phyloP scores from a whole-genome alignment of 2,329 filamentous ascomycete species.

The Pseudogymnoascus sp. region DNA sequence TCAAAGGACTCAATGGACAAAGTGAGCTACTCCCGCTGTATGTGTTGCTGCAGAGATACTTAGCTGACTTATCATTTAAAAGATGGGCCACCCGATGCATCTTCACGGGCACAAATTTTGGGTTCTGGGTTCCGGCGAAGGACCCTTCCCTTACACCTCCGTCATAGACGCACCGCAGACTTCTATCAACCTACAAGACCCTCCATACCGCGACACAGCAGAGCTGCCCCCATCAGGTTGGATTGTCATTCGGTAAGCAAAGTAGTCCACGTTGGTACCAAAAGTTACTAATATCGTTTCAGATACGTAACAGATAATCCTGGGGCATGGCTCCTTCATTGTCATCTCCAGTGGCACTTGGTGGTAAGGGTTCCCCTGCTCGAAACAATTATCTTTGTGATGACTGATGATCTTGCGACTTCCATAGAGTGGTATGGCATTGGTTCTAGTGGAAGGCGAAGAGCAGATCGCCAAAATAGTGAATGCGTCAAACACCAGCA shows the following conservation, averaged over 20 bases:
- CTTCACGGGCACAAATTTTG: conserved; percentile 45
- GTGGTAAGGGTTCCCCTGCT: conserved; percentile 27
- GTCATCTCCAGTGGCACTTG: conserved; percentile 42
- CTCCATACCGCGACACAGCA: conserved; percentile 44
- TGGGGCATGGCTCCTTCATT: conserved; percentile 29
- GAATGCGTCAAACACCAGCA: no score
- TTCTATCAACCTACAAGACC: conserved; percentile 33
- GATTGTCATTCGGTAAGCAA: conserved; percentile 20
- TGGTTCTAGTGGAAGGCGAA: no score
- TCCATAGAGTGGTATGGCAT: no score
- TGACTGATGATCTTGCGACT: no score
- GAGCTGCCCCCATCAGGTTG: conserved; percentile 32
- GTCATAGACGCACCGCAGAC: conserved; percentile 30
- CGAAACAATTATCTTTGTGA: no score
- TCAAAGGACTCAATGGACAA: neutral
- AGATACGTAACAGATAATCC: conserved; percentile 29
- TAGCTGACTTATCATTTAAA: neutral
- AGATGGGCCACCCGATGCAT: conserved; percentile 31
- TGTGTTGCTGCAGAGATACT: neutral
- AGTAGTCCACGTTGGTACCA: neutral
- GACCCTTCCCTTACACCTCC: neutral
- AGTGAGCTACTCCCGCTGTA: neutral
- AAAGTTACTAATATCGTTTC: neutral
- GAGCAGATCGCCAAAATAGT: no score
- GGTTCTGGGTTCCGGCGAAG: conserved; percentile 38